Base-by-base conservation (phyloP, 371 early-diverging fungal species). In the Haplosporangium sp. region DNA sequence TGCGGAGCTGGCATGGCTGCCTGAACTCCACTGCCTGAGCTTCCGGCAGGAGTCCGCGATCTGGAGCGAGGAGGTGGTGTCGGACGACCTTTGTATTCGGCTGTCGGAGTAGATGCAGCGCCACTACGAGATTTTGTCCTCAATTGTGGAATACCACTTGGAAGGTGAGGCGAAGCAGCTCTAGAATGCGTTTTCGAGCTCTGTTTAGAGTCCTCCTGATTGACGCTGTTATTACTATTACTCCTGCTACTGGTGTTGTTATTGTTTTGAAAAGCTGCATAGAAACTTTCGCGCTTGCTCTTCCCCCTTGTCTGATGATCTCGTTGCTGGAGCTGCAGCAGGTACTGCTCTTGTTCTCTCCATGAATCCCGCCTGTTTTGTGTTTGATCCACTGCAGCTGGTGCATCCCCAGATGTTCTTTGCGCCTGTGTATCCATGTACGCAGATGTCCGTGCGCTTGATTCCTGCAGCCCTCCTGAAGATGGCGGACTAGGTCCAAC, bases 101-200 rank as follows among this genome's bases (percentile, higher is more conserved):
- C 70, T 46, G 71, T 76, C 4, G 77, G 77, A 13, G 77, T 76
- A 2, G 64, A 62, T 8, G 56, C 55, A 37, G 55, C 47, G 6
- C 77, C 71, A 29, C 71, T 76, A 60, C 77, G 65, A 16, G 77
- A 76, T 46, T 75, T 75, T 48, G 76, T 75, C 23, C 76, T 61
- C 14, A 59, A 63, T 38, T 75, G 76, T 16, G 70, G 76, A 43
- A 75, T 69, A 12, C 70, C 62, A 65, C 75, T 75, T 3, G 76
- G 76, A 14, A 70, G 63, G 46, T 75, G 76, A 9, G 76, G 76
- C 12, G 76, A 75, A 0, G 76, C 70, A 12, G 70, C 62, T 46
- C 77, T 61, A 1, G 77, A 71, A 9, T 42, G 64, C 0, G 53
- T 53, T 53, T 51, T 76, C 12, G 73, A 18, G 8, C 6, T 23